Evolutionary conservation across 352 stramenopile species (phyloP), one percentile per base, ranked within the genome.

Genomic region (Phytopythium montanum): DNA sequence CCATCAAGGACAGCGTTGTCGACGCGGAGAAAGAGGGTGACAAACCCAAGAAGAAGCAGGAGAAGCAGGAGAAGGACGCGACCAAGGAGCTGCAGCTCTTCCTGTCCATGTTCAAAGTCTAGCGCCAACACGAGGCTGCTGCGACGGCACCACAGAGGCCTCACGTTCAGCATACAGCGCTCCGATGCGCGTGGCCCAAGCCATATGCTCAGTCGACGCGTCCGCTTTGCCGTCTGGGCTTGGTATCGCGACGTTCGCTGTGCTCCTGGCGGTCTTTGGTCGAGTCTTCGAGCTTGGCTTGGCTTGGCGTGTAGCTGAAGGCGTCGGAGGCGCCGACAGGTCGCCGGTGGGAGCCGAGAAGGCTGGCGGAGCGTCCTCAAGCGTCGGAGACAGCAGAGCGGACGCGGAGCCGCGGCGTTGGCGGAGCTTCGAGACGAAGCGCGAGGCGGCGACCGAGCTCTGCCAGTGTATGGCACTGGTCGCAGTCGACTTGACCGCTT

Each of bases 11-110:
- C 4, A 18, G 29, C 29, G 36, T 50, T 14, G 48, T 60, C 56
- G 41, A 63, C 5, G n/a, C 19, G 4, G 31, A n/a, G 19, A n/a
- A 25, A 3, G 39, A 2, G 18, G 18, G 9, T 8, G 25, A 21
- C 19, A 46, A 25, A 19, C 1, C 5, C 13, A 48, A 41, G 41
- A 58, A 42, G 54, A 58, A 49, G n/a, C 51, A 28, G 36, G 48
- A 34, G 38, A 42, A 52, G 44, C 31, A 51, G 19, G 61, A 71
- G 25, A 53, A 14, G 12, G 54, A 56, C 46, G 29, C 45, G 44
- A 73, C 73, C 3, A 85, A 84, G 39, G 77, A 87, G 54, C 68
- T 87, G 52, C 77, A 87, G 60, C 62, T 87, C 21, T 84, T 72
- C 29, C 57, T 87, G 31, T 82, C 70, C 6, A 70, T 87, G 64